Evolutionary conservation across 2,329 filamentous ascomycete species (phyloP), one percentile per base, ranked within the genome.

Genomic region (Ascochyta pisi): DNA sequence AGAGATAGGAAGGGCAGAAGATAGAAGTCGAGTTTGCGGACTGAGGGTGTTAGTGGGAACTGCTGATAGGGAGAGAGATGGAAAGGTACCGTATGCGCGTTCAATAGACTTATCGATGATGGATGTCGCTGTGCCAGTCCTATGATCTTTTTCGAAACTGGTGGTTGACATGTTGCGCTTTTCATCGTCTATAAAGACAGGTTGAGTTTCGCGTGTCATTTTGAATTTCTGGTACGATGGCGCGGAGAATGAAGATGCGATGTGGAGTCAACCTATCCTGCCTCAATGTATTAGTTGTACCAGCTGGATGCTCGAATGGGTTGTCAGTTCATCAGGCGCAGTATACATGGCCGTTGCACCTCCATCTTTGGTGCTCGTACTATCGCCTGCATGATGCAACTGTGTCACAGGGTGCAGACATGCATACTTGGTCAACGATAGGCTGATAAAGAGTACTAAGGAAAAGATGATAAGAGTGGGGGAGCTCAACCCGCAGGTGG

Each of bases 1-100:
- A 81, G 57, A 8, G 75, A 77, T 3, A 81, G 66, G 39, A 78
- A 75, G 0, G 79, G 79, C 5, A 82, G 65, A 6, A 81, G 68
- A 44, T 72, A 78, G 10, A 74, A 56, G 50, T 81, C 80, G 50
- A 81, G 58, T 70, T 67, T 81, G 77, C 57, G 71, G 44, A 66
- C 67, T 65, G 27, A 7, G 0, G 2, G 12, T 16, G 19, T 54
- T 39, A 52, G 34, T n/a, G 38, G 1, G 22, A n/a, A 5, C n/a
- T 6, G 34, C 2, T 8, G 34, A 16, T 23, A 9, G 22, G n/a
- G 35, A 6, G n/a, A 12, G 12, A 12, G 67, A 35, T 3, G 33
- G n/a, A n/a, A 19, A 35, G 8, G 33, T 16, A 73, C 62, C 74
- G 64, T 71, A 77, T 19, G 61, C 69, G 58, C 29, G 73, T 65